phyloP scores from a whole-genome alignment of 2,329 filamentous ascomycete genomes.

The Fusarium camptoceras region DNA sequence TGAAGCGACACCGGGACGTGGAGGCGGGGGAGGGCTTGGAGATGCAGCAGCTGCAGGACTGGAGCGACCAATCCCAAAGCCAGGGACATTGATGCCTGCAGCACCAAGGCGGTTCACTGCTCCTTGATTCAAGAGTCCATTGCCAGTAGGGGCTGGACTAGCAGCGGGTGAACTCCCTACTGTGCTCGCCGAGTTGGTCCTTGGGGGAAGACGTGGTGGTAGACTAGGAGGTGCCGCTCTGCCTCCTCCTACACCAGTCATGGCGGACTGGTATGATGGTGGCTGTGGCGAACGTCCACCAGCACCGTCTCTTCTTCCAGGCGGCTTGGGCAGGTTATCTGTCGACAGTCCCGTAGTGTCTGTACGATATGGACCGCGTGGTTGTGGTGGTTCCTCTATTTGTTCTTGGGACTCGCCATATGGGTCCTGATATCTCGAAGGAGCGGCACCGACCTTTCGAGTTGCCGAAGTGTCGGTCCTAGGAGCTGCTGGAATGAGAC shows the following conservation, averaged over 20 bases:
- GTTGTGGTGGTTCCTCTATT: slow-evolving; percentile 53
- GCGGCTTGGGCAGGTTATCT: slow-evolving; percentile 76
- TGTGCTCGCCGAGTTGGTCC: slow-evolving; percentile 52
- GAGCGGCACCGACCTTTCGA: slow-evolving; percentile 47
- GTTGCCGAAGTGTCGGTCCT: slow-evolving; percentile 41
- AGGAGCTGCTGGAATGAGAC: slow-evolving; percentile 47
- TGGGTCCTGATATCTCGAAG: slow-evolving; percentile 52
- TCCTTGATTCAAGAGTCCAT: slow-evolving; percentile 61
- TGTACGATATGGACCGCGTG: slow-evolving; percentile 73
- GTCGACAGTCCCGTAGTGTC: slow-evolving; percentile 80
- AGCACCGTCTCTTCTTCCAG: slow-evolving; percentile 63
- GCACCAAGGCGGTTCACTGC: slow-evolving; percentile 75
- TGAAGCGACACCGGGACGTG: slow-evolving; percentile 40
- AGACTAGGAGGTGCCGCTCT: slow-evolving; percentile 65
- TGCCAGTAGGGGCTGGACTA: slow-evolving; percentile 39
- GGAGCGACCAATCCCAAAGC: slow-evolving; percentile 74
- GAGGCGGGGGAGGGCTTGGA: slow-evolving; percentile 46
- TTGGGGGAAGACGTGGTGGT: slow-evolving; percentile 74
- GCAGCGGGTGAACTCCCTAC: slow-evolving; percentile 42
- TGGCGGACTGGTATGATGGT: slow-evolving; percentile 48
- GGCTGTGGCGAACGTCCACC: slow-evolving; percentile 51
- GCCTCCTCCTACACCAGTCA: slow-evolving; percentile 43
- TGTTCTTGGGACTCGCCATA: slow-evolving; percentile 26
- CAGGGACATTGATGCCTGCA: slow-evolving; percentile 82
- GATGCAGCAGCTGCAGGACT: slow-evolving; percentile 47